These are phyloP conservation scores for Mycena capillaripes DNA, from an alignment of 768 basidiomycete genomes.

Conservation along the genomic window DNA sequence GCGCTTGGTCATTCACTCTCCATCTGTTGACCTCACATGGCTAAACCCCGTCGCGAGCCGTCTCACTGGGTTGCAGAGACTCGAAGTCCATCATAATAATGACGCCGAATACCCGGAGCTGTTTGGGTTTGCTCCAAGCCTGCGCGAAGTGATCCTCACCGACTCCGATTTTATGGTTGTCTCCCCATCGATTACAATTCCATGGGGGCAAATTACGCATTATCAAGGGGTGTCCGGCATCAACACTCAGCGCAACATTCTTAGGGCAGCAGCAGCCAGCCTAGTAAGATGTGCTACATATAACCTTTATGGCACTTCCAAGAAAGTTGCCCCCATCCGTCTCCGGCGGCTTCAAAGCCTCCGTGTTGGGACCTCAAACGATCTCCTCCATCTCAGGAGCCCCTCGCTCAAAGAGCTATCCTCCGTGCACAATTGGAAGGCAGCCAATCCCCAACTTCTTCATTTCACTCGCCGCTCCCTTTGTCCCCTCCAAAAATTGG, in stretches of 20 bases:
- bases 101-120: not conserved
- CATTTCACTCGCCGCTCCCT: too few relatives aligned
- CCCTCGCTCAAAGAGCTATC: not conserved
- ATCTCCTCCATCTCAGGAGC: not conserved
- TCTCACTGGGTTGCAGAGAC: too few relatives aligned
- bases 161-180: not conserved
- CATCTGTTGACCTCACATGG: too few relatives aligned
- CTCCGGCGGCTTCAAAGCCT: not conserved
- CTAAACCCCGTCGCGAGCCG: too few relatives aligned
- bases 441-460: too few relatives aligned
- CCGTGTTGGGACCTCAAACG: not conserved
- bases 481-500: too few relatives aligned
- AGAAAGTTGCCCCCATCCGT: not conserved
- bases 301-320: not conserved
- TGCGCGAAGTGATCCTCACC: not conserved
- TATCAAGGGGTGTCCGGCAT: not conserved
- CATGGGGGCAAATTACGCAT: not conserved
- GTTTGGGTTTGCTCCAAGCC: not conserved
- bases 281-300: not conserved
- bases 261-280: not conserved
- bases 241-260: not conserved
- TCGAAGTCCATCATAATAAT: too few relatives aligned
- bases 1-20: too few relatives aligned
- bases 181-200: not conserved
- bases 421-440: too few relatives aligned